A percentile compares a stretch with the other conserved stretches of the same genome.
These are phyloP conservation scores for Xylariaceae sp. DNA, from an alignment of 2,329 filamentous ascomycete species.

Conservation along the genomic window DNA sequence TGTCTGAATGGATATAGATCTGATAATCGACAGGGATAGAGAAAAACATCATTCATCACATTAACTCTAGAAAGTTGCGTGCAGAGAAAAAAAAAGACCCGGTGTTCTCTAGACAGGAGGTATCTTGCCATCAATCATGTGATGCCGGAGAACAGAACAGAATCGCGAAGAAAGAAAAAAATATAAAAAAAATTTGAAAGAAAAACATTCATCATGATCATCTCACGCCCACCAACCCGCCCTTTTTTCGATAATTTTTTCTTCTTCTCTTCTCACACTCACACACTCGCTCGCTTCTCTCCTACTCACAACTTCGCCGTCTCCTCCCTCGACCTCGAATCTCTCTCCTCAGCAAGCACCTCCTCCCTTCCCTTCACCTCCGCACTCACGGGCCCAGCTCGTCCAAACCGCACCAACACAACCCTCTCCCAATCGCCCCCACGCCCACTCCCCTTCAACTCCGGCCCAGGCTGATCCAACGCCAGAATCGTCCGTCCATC, in stretches of 20 bases:
- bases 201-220: too few relatives aligned
- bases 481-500: conserved; percentile 49
- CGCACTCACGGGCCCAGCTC: conserved; percentile 47
- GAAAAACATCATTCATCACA: not conserved
- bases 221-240: too few relatives aligned
- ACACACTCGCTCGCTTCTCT: not conserved
- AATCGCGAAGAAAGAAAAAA: too few relatives aligned
- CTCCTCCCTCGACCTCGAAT: conserved; percentile 11
- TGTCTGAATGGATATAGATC: too few relatives aligned
- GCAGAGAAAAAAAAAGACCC: not conserved
- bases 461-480: conserved; percentile 53
- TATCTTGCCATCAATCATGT: too few relatives aligned
- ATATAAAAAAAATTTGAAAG: too few relatives aligned
- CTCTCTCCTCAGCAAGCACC: conserved; percentile 43
- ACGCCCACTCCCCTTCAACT: conserved; percentile 44
- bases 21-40: not conserved
- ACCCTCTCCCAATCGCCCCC: conserved; percentile 57
- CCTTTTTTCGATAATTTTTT: too few relatives aligned
- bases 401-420: conserved; percentile 50
- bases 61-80: not conserved
- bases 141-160: too few relatives aligned
- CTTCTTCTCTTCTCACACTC: not conserved
- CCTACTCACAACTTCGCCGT: conserved; percentile 10
- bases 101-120: not conserved
- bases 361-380: conserved; percentile 49